Conservation (phyloP, 306 rosid species). For the Coriaria nepalensis region DNA sequence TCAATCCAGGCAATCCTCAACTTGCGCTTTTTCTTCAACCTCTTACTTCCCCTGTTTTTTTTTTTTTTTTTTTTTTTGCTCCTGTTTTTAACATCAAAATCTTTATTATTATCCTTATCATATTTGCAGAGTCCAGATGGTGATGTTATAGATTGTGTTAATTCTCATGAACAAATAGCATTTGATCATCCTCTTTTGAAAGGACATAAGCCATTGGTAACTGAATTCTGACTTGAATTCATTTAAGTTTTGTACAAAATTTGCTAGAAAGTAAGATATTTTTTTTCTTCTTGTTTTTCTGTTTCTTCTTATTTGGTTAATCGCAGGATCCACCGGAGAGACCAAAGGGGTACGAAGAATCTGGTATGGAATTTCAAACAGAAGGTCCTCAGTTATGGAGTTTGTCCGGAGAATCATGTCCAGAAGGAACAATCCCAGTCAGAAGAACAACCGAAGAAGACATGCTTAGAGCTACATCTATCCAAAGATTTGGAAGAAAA, state of each 20-base stretch:
- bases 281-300: too few species aligned
- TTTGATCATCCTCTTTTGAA: constrained; percentile 70
- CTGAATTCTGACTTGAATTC: not conserved
- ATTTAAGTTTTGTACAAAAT: not conserved
- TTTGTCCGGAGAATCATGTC: constrained; percentile 55
- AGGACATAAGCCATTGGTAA: constrained; percentile 64
- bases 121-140: constrained; percentile 32
- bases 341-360: constrained; percentile 27
- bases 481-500: constrained; percentile 63
- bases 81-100: not conserved
- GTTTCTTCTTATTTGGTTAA: not conserved
- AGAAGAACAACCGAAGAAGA: constrained; percentile 75
- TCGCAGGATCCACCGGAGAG: constrained; percentile 69
- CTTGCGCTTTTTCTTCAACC: not conserved
- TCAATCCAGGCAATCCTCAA: constrained; percentile 51
- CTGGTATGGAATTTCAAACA: constrained; percentile 4
- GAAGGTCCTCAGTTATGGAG: constrained; percentile 68
- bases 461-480: constrained; percentile 59
- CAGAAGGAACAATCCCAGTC: constrained; percentile 71
- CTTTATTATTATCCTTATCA: not conserved
- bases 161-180: constrained; percentile 64
- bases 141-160: constrained; percentile 69
- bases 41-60: constrained; percentile 18
- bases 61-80: not conserved
- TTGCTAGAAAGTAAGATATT: too few species aligned